Base-by-base conservation (phyloP, 2,329 filamentous ascomycete genomes). In the Cryphonectria radicalis region DNA sequence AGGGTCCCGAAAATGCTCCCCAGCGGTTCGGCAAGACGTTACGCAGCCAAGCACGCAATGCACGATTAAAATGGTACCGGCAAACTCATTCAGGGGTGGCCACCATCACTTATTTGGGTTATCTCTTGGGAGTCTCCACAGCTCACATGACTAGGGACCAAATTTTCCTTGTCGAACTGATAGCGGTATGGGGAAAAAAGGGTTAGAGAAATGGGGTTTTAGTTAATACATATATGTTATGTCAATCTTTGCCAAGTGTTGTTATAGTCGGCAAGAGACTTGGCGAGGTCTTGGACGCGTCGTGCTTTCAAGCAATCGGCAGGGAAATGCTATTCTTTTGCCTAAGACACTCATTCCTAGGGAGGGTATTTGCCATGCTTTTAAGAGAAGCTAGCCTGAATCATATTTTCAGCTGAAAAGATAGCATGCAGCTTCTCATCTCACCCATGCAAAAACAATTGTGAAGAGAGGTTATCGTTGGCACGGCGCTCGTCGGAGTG, bases 41-140 rank as follows among this genome's bases (percentile, higher is more conserved):
- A 32, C 63, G 66, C 53, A 25, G 68, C 68, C 68, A 22, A 70
- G 68, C 66, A 64, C 57, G 57, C 65, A 53, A 59, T 50, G 25
- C 37, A 66, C 68, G 68, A 63, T 64, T 42, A 70, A 53, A 6
- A 10, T 40, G 32, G 55, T 32, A 28, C 43, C 63, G 17, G 63
- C 53, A 32, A 50, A 53, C 40, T 40, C 37, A 28, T 32, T 35
- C 55, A 59, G 55, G 46, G 55, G 28, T 37, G 55, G 25, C 55
- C 25, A 8, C 25, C 55, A 63, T 60, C 22, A 19, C n/a, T 10
- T 53, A 22, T 28, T 66, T 40, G 59, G 63, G 63, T 70, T 70
- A 70, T 70, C 68, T 70, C 68, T 55, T 40, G 50, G 50, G 19
- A 42, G 13, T 40, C 68, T 60, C 68, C 68, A 70, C 68, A 63